A percentile compares a stretch with the other conserved stretches of the same genome.
Conservation (phyloP, 305 asterid species). For the Fraxinus latifolia region DNA sequence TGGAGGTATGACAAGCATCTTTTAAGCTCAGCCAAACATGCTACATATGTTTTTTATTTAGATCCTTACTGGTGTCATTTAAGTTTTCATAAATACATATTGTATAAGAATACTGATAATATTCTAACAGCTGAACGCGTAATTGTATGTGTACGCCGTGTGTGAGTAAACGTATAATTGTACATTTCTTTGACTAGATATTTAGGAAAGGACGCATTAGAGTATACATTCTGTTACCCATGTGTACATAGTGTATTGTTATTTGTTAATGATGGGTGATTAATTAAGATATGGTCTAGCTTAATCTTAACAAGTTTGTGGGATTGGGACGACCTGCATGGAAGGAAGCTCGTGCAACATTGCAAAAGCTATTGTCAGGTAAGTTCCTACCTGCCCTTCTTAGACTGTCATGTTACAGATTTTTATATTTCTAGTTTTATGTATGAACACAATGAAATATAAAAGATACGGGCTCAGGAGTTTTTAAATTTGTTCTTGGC, state of each 20-base stretch:
- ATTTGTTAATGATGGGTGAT: constrained; percentile 15
- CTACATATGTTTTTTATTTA: neutral
- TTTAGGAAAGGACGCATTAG: neutral
- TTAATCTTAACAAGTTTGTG: constrained; percentile 78
- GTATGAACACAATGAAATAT: neutral
- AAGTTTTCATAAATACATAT: neutral
- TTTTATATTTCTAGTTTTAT: neutral
- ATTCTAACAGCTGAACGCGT: constrained; percentile 1
- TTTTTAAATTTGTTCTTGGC: neutral
- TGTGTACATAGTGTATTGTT: neutral
- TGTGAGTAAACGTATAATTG: neutral
- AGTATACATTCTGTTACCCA: neutral
- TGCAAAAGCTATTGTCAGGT: constrained; percentile 89
- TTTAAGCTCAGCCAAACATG: too few species aligned
- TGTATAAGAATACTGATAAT: neutral
- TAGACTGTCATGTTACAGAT: neutral
- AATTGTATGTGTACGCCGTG: neutral
- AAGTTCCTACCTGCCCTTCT: constrained; percentile 15
- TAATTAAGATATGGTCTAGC: constrained; percentile 39
- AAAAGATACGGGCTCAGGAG: neutral
- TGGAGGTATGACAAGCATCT: neutral
- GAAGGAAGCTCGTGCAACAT: constrained; percentile 86
- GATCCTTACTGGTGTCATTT: neutral
- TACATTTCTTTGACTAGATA: constrained; percentile 16
- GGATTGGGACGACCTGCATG: constrained; percentile 83